phyloP scores from a whole-genome alignment of 768 basidiomycete species.

The Brasilioporus rufonigricans region DNA sequence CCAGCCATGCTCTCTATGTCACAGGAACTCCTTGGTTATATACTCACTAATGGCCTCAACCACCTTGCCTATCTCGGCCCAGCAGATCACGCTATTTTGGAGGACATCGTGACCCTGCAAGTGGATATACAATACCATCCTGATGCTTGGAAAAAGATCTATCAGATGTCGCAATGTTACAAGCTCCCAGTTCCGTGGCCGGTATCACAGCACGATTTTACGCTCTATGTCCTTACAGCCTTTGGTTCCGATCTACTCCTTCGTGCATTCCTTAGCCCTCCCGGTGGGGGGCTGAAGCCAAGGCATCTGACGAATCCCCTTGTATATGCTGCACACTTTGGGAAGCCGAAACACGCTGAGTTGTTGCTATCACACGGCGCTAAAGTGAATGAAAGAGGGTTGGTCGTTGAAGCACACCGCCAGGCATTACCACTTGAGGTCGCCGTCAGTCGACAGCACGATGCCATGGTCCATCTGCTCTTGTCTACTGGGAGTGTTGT shows the following conservation, averaged over 20 bases:
- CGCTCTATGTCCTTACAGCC: slow-evolving; percentile 4
- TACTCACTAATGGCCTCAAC: neutral
- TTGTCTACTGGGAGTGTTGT: slow-evolving; percentile 2
- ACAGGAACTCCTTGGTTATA: slow-evolving; percentile 3
- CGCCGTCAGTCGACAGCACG: too few species aligned
- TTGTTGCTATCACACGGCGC: neutral
- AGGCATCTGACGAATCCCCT: slow-evolving; percentile 6
- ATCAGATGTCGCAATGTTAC: neutral
- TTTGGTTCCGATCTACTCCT: slow-evolving; percentile 5
- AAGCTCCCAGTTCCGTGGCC: slow-evolving; percentile 1
- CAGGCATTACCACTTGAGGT: slow-evolving; percentile 5
- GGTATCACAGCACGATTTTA: neutral
- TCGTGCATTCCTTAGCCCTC: neutral
- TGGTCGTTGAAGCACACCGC: neutral
- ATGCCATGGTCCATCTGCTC: slow-evolving; percentile 1
- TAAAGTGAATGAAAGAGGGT: neutral
- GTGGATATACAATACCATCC: neutral
- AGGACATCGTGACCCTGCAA: slow-evolving; percentile 1
- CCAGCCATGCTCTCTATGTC: neutral
- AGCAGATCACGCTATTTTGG: neutral
- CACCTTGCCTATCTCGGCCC: slow-evolving; percentile 7
- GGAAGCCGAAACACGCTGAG: slow-evolving; percentile 1
- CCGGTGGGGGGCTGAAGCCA: neutral
- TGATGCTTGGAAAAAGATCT: neutral
- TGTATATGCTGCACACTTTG: slow-evolving; percentile 11